These are phyloP conservation scores for Dioscorea dumetorum DNA, from an alignment of 106 monocot species.

Conservation along the genomic window DNA sequence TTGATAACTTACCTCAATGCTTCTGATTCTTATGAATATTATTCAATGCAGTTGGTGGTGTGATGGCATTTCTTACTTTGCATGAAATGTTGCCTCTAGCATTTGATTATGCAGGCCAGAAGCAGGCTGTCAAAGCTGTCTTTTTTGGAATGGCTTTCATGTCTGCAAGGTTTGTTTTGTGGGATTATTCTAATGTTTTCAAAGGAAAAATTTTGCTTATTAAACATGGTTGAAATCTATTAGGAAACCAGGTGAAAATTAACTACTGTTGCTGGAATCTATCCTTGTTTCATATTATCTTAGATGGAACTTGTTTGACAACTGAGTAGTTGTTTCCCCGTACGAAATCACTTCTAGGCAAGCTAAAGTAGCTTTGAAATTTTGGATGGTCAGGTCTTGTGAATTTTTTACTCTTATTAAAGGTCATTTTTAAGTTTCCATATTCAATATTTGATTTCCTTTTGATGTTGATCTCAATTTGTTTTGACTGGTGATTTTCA, in stretches of 20 bases:
- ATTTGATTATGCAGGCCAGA: constrained; percentile 99
- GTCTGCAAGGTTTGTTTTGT: constrained; percentile 80
- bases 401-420: too few species aligned
- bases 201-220: not conserved
- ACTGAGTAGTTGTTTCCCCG: too few species aligned
- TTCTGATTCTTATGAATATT: not conserved
- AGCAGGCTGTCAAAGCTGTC: constrained; percentile 93
- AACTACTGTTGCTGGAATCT: not conserved
- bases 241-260: not conserved
- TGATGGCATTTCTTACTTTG: constrained; percentile 99
- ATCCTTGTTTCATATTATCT: not conserved
- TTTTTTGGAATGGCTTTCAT: constrained; percentile 99
- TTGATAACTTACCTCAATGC: not conserved
- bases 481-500: too few species aligned
- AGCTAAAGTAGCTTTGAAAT: too few species aligned
- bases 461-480: too few species aligned
- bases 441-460: too few species aligned
- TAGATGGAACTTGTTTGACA: too few species aligned
- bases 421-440: too few species aligned
- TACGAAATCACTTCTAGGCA: too few species aligned
- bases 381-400: too few species aligned
- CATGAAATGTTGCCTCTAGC: constrained; percentile 99
- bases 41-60: constrained; percentile 79
- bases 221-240: not conserved
- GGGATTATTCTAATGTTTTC: not conserved